Conservation (phyloP, 306 rosid genomes). For the Prosopis cineraria region DNA sequence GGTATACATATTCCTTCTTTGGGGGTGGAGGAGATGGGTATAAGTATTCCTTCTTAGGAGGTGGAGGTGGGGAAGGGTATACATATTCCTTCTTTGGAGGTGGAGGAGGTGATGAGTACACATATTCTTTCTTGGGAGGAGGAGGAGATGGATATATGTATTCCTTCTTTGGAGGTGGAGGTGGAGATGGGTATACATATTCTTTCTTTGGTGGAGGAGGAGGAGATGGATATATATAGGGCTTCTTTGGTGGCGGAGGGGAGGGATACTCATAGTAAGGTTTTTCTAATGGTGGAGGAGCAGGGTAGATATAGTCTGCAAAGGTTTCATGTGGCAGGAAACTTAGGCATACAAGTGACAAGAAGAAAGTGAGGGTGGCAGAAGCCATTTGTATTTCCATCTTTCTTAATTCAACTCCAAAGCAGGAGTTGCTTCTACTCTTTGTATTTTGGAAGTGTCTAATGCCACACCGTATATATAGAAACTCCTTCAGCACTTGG, state of each 20-base stretch:
- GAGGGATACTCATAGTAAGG: background rate
- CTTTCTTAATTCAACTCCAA: conserved; percentile 5
- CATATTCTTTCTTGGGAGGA: background rate
- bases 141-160: background rate
- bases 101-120: background rate
- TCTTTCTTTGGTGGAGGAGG: background rate
- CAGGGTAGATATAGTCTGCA: conserved; percentile 42
- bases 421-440: conserved; percentile 40
- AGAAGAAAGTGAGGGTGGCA: conserved; percentile 40
- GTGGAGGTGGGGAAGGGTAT: background rate
- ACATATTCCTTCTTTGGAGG: background rate
- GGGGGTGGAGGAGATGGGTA: background rate
- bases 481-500: conserved; percentile 24
- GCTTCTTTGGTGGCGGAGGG: background rate
- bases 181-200: background rate
- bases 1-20: background rate
- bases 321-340: conserved; percentile 38
- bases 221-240: background rate
- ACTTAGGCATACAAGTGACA: conserved; percentile 49
- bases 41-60: background rate
- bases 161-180: conserved; percentile 9
- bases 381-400: conserved; percentile 60
- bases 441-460: background rate
- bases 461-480: conserved; percentile 51
- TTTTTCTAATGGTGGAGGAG: conserved; percentile 8